Evolutionary conservation across 768 basidiomycete species (phyloP), one percentile per base, ranked within the genome.

Genomic region (Serendipita sp.): DNA sequence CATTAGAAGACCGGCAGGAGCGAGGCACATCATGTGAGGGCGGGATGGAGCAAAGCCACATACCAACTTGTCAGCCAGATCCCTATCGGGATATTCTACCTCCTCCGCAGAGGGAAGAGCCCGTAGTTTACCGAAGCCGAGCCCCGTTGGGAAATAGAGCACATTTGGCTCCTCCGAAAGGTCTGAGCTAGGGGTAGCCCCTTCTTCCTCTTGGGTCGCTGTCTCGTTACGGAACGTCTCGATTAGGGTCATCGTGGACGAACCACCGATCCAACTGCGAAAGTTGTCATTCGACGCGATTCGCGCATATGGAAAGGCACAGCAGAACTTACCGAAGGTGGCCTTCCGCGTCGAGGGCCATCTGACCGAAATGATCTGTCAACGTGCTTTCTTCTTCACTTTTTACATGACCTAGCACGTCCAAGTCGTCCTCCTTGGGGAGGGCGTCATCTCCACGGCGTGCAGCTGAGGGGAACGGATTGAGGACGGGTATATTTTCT

Each of bases 171-270:
- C 85, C 62, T 80, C 55, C 55, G 55, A 60, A 10, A 23, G 55
- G 31, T 60, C 55, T n/a, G 55, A 60, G 27, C 29, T 33, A 27
- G 55, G 55, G 0, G 55, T 65, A 87, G 86, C 70, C 86, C 81
- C 23, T 87, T 75, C 3, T 86, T 87, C 34, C 83, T 83, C 3
- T 86, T 80, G 27, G 87, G 88, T 67, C 86, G 74, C 50, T 86
- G 64, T 45, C 15, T 69, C 82, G 66, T 64, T 68, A 34, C 82
- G 83, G 77, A 92, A 91, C 3, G 88, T 90, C 71, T 91, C 89
- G 55, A 92, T 90, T 68, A 92, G 80, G 3, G 90, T 88, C 90
- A 92, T 91, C 23, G 89, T 89, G 15, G 89, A 91, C 3, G 91
- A 91, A 62, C 89, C 87, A 45, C 90, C 90, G 69, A 92, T 91